Evolutionary conservation across 2,329 filamentous ascomycete species (phyloP).

Genomic region (Pseudopithomyces maydicus): DNA sequence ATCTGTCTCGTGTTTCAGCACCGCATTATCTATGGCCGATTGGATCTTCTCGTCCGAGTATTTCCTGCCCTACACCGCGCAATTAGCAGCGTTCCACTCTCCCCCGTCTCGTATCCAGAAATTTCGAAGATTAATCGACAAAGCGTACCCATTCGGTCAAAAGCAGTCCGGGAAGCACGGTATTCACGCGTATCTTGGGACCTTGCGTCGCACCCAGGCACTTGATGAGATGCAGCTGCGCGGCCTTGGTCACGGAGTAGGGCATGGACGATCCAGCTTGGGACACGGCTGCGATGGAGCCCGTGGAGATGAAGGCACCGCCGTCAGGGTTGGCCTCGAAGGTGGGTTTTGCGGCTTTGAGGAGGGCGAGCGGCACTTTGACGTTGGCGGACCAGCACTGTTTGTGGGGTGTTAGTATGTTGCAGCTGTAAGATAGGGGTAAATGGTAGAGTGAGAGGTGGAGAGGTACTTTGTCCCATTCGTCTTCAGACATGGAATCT

Average conservation of each 20-base stretch:
- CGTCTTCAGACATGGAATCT: constrained; percentile 62
- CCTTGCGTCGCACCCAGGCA: constrained; percentile 67
- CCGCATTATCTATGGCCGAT: constrained; percentile 59
- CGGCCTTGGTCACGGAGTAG: constrained; percentile 80
- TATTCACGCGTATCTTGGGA: constrained; percentile 67
- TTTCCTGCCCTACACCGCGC: constrained; percentile 52
- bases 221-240: constrained; percentile 70
- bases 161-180: constrained; percentile 67
- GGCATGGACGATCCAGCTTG: constrained; percentile 65
- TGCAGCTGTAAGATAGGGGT: constrained; percentile 19
- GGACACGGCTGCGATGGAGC: constrained; percentile 62
- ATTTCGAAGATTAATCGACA: not conserved
- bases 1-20: constrained; percentile 63
- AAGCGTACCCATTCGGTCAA: constrained; percentile 57
- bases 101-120: not conserved
- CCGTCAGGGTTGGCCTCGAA: constrained; percentile 68
- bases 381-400: constrained; percentile 69
- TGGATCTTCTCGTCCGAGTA: constrained; percentile 65
- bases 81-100: not conserved
- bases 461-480: constrained; percentile 64
- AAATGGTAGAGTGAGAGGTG: constrained; percentile 2
- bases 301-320: constrained; percentile 67
- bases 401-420: constrained; percentile 12
- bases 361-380: constrained; percentile 53
- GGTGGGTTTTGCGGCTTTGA: constrained; percentile 62